phyloP scores from a whole-genome alignment of 192 early-diverging fungal genomes.

The Chytriomyces confervae region DNA sequence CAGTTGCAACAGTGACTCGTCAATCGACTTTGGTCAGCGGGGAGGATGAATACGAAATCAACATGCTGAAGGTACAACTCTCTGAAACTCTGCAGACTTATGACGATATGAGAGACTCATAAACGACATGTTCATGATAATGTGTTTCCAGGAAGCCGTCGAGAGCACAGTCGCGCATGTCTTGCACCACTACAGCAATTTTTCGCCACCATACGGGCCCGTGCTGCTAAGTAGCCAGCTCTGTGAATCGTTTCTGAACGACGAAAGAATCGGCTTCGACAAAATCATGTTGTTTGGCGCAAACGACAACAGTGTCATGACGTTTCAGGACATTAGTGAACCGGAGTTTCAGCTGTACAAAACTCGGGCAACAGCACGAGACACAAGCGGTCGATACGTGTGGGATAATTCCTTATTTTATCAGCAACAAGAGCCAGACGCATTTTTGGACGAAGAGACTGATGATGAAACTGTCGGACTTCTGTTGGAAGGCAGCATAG shows the following conservation, averaged over 20 bases:
- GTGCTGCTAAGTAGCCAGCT: conserved; percentile 57
- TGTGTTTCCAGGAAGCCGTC: conserved; percentile 62
- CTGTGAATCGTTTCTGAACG: conserved; percentile 39
- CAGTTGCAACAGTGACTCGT: background rate
- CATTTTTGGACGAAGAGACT: background rate
- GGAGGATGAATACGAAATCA: conserved; percentile 22
- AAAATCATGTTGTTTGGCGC: conserved; percentile 73
- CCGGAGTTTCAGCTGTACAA: conserved; percentile 29
- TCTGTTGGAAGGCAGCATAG: background rate
- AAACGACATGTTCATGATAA: conserved; percentile 24
- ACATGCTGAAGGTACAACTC: conserved; percentile 22
- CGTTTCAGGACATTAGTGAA: conserved; percentile 6
- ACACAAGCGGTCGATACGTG: conserved; percentile 78
- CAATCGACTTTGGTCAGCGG: no score
- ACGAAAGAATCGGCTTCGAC: conserved; percentile 37
- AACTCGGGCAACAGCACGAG: conserved; percentile 70
- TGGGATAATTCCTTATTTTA: conserved; percentile 85
- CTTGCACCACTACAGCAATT: conserved; percentile 72
- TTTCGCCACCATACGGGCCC: conserved; percentile 67
- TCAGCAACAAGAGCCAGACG: conserved; percentile 32
- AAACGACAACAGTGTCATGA: conserved; percentile 73
- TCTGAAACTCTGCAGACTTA: conserved; percentile 16
- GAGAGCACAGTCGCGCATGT: conserved; percentile 75
- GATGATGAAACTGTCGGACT: background rate
- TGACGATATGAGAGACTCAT: no score